These are phyloP conservation scores for Nissolia schottii DNA, from an alignment of 306 rosid genomes.

Conservation along the genomic window DNA sequence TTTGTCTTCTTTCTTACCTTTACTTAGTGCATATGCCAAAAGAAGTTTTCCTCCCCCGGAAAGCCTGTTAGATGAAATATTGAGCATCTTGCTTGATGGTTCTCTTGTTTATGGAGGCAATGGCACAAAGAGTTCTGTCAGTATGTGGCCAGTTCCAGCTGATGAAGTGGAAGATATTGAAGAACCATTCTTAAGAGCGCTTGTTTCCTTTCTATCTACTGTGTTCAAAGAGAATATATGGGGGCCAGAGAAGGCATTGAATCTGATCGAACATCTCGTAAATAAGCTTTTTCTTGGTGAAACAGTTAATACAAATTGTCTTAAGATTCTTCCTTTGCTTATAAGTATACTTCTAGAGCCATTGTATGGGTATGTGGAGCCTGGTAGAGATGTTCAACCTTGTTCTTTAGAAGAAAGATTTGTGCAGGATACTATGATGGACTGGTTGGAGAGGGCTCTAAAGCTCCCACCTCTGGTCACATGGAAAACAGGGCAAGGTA, in stretches of 20 bases:
- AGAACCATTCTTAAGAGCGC: slow-evolving; percentile 95
- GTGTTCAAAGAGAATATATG: slow-evolving; percentile 71
- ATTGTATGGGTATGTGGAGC: slow-evolving; percentile 39
- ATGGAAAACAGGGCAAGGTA: slow-evolving; percentile 80
- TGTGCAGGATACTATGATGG: slow-evolving; percentile 44
- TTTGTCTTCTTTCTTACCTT: slow-evolving; percentile 70
- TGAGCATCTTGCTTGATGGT: slow-evolving; percentile 66
- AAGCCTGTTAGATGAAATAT: slow-evolving; percentile 56
- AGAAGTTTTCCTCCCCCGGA: slow-evolving; percentile 38
- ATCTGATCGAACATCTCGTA: slow-evolving; percentile 52
- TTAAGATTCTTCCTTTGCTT: slow-evolving; percentile 82
- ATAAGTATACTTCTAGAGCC: slow-evolving; percentile 56
- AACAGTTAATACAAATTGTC: slow-evolving; percentile 61
- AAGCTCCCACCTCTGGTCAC: slow-evolving; percentile 62
- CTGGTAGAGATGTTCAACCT: slow-evolving; percentile 30
- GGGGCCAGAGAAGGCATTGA: slow-evolving; percentile 51
- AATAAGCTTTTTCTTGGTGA: slow-evolving; percentile 82
- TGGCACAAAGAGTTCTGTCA: slow-evolving; percentile 44
- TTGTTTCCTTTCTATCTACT: slow-evolving; percentile 55
- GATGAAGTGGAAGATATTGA: slow-evolving; percentile 56
- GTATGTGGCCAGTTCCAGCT: slow-evolving; percentile 53
- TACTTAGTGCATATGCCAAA: slow-evolving; percentile 55
- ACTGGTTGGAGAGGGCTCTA: slow-evolving; percentile 74
- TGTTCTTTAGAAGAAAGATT: slow-evolving; percentile 38
- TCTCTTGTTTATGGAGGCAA: slow-evolving; percentile 68